Conservation (phyloP, 2,329 filamentous ascomycete genomes). For the Chrysosphaeria jannelii region DNA sequence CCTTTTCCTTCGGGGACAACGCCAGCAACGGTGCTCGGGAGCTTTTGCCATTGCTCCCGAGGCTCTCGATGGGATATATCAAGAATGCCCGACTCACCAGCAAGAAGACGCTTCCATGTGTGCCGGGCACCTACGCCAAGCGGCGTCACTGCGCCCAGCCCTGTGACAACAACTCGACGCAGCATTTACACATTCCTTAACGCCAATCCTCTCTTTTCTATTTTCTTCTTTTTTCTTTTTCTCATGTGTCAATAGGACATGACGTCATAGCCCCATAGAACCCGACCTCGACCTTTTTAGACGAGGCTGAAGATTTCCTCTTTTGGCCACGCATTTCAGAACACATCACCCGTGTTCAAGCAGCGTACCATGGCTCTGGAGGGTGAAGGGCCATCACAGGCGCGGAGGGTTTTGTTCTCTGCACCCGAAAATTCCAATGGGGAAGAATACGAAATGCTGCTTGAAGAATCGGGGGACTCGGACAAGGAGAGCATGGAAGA, state of each 20-base stretch:
- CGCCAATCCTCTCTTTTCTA: neutral
- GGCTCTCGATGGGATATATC: slow-evolving; percentile 33
- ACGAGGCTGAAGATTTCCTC: no score
- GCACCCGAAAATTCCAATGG: slow-evolving; percentile 12
- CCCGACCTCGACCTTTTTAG: slow-evolving; percentile 1
- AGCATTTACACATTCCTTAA: slow-evolving; percentile 3
- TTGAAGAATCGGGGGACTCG: no score
- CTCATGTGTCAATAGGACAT: neutral
- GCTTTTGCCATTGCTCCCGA: slow-evolving; percentile 27
- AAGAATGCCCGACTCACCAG: slow-evolving; percentile 51
- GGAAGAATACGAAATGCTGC: slow-evolving; percentile 23
- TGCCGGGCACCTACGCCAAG: slow-evolving; percentile 48
- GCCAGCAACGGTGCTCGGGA: slow-evolving; percentile 67
- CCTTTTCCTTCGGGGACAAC: slow-evolving; percentile 29
- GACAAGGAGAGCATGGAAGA: slow-evolving; percentile 15
- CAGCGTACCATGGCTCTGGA: no score
- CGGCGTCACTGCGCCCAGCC: slow-evolving; percentile 55
- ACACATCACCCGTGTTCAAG: no score
- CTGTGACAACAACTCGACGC: slow-evolving; percentile 57
- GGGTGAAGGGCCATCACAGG: no score
- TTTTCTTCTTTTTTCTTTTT: no score
- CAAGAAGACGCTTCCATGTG: slow-evolving; percentile 57
- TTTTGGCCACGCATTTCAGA: no score
- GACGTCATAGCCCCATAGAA: no score
- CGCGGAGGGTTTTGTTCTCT: slow-evolving; percentile 6